phyloP scores from a whole-genome alignment of 805 yeast species.

The Suhomyces sp. region DNA sequence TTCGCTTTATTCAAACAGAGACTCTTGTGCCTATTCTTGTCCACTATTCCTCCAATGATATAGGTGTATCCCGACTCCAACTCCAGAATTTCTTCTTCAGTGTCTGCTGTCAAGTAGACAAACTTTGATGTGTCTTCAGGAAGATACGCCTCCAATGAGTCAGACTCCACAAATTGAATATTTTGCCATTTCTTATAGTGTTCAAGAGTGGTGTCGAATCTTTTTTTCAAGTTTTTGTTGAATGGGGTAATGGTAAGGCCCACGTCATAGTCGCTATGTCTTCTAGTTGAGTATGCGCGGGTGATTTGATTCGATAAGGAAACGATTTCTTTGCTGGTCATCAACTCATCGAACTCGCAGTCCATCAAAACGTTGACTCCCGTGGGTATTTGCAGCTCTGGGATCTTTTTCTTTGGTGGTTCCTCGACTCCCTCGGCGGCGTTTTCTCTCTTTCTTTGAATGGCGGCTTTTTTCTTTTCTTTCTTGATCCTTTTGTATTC shows the following conservation, averaged over 20 bases:
- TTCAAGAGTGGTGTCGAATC: slow-evolving; percentile 63
- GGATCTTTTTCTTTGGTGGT: slow-evolving; percentile 32
- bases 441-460: slow-evolving; percentile 25
- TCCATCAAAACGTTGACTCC: slow-evolving; percentile 67
- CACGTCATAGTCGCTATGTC: slow-evolving; percentile 55
- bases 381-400: slow-evolving; percentile 44
- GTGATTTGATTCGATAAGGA: slow-evolving; percentile 80
- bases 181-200: slow-evolving; percentile 69
- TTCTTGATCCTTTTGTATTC: slow-evolving; percentile 53
- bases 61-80: slow-evolving; percentile 72
- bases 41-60: slow-evolving; percentile 94
- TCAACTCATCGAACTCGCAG: slow-evolving; percentile 86
- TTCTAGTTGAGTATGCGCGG: slow-evolving; percentile 75
- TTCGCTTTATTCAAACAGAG: slow-evolving; percentile 82
- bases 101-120: slow-evolving; percentile 83
- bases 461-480: slow-evolving; percentile 48
- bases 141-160: slow-evolving; percentile 26
- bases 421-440: slow-evolving; percentile 30
- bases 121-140: slow-evolving; percentile 38
- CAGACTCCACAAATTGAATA: slow-evolving; percentile 46
- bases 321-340: slow-evolving; percentile 68
- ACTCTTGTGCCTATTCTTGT: slow-evolving; percentile 83
- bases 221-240: slow-evolving; percentile 56
- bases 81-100: slow-evolving; percentile 62
- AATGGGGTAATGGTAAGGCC: slow-evolving; percentile 63